Evolutionary conservation across 768 basidiomycete species (phyloP), one percentile per base, ranked within the genome.

Genomic region (Asterophora lycoperdoides): DNA sequence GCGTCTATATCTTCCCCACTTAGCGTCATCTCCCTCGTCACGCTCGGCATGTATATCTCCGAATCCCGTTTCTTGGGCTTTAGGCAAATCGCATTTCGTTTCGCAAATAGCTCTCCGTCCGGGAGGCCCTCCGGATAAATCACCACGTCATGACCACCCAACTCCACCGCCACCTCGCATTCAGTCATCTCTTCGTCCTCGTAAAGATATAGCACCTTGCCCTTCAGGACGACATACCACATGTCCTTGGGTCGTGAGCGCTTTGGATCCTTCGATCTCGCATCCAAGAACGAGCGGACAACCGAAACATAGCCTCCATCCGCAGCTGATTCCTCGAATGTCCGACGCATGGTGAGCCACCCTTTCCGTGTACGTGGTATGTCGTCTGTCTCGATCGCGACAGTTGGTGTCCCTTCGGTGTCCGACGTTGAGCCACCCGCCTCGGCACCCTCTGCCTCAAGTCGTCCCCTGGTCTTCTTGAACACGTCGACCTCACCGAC

Each of bases 201-300:
- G 68, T 96, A 97, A 17, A 98, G 72, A 67, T 92, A 97, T 26
- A 98, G 70, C 33, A 95, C 84, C 59, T 82, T 86, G 37, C 88
- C 90, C 74, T 97, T 97, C 64, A 98, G 76, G 6, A 86, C 91
- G 45, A 86, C 89, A 64, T 85, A 96, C 84, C 89, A 96, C 79
- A 79, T 85, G 64, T 96, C 94, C 68, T 91, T 92, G 13, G 93
- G 91, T 42, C 88, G 77, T 11, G 86, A 83, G 35, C 80, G 75
- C 61, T 86, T 88, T 7, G 91, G 87, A 66, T 93, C 89, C 62
- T 89, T 87, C 43, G 89, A 89, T 48, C 88, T 77, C 14, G 89
- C 73, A 58, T 91, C 89, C 51, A 92, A 70, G 61, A 90, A 87
- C 11, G 86, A 84, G 48, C 81, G 80, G 60, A 93, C 81, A 52